phyloP scores from a whole-genome alignment of 441 rosid species.

The Euphorbia celastroides region DNA sequence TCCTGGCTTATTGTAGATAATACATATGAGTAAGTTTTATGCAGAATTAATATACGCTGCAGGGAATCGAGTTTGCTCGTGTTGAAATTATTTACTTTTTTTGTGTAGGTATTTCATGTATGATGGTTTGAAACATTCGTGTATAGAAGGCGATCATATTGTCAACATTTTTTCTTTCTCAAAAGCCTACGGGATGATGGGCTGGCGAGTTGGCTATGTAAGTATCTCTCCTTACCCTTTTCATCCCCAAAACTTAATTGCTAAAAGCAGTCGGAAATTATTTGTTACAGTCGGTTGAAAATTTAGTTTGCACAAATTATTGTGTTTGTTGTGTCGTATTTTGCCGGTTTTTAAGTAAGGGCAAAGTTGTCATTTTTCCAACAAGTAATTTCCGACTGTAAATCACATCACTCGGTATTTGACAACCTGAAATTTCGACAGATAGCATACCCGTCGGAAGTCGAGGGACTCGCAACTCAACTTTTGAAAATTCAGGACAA shows the following conservation, averaged over 20 bases:
- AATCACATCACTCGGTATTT: too few relatives aligned
- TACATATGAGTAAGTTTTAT: slow-evolving; percentile 85
- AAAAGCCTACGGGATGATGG: slow-evolving; percentile 99
- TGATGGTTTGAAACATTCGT: slow-evolving; percentile 79
- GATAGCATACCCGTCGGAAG: slow-evolving; percentile 87
- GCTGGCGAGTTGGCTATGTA: slow-evolving; percentile 99
- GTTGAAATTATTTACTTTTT: not conserved
- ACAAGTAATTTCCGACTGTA: too few relatives aligned
- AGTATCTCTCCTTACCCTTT: slow-evolving; percentile 25
- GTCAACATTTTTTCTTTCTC: slow-evolving; percentile 97
- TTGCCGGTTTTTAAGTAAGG: too few relatives aligned
- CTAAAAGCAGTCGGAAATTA: too few relatives aligned
- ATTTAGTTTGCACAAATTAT: too few relatives aligned
- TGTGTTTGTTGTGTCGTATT: too few relatives aligned
- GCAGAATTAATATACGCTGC: too few relatives aligned
- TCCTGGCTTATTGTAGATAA: slow-evolving; percentile 97
- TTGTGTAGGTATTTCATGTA: slow-evolving; percentile 92
- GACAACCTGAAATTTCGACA: slow-evolving; percentile 21
- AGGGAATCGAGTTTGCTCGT: too few relatives aligned
- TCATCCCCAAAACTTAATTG: too few relatives aligned
- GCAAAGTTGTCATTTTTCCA: too few relatives aligned
- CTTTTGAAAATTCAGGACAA: slow-evolving; percentile 93
- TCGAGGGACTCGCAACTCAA: slow-evolving; percentile 61
- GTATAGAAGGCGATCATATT: slow-evolving; percentile 84
- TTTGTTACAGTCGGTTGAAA: too few relatives aligned